Base-by-base conservation (phyloP, 768 basidiomycete genomes). In the Boletus coccyginus region DNA sequence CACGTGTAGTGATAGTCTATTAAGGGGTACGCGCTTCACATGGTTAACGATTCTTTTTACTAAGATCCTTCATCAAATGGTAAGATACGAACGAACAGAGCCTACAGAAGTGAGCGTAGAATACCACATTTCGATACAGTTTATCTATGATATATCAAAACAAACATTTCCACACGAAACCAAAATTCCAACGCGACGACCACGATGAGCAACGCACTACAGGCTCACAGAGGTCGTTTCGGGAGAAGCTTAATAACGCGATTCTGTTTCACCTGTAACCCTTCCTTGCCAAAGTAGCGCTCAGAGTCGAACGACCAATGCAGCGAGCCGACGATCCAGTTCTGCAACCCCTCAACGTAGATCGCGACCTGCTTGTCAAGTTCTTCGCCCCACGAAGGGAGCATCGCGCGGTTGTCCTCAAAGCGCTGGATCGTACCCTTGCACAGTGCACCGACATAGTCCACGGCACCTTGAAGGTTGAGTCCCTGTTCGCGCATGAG, bases 241-340 rank as follows among this genome's bases (percentile, higher is more conserved):
- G 81, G 79, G 17, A 84, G 70, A 39, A 88, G 75, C 54, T 77
- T 74, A 50, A 89, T 77, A 57, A 80, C 31, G 36, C 83, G 74
- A 52, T 77, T 71, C 61, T 76, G 72, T 73, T 86, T 87, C 50
- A 88, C 76, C 38, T 78, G 73, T 19, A 67, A 62, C 29, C 86
- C 86, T 11, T 81, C 62, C 39, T 73, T 70, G 17, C 86, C 88
- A 64, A 90, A 90, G 65, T 90, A 90, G 3, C 88, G 78, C 54
- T 78, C 77, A 3, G 82, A 82, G 70, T 81, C 78, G 70, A 87
- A 88, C 66, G 84, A 85, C 88, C 88, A 90, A 57, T 87, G 81
- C 39, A 88, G 69, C 38, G 81, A 83, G 73, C 85, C 88, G 33
- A 86, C 80, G 59, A 87, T 86, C 88, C 87, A 88, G 57, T 84